Percentiles rank a stretch among this genome's conserved stretches.
Evolutionary conservation across 495 filamentous ascomycete species (phyloP).

Genomic region (Penicillium roqueforti): DNA sequence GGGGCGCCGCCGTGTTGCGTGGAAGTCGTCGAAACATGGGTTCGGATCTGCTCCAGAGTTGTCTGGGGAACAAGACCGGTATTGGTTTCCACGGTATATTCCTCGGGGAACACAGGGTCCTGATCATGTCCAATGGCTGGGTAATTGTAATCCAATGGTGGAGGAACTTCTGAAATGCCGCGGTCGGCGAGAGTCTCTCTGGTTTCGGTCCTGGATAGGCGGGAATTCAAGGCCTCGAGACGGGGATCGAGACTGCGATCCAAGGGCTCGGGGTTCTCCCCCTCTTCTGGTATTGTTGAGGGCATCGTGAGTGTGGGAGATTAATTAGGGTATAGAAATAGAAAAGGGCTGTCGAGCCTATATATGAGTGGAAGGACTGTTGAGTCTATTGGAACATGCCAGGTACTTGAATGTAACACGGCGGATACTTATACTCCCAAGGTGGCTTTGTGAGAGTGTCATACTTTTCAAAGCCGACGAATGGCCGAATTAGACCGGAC

Average conservation of each 20-base stretch:
- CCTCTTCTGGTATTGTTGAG: conserved; percentile 1
- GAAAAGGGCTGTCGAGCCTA: no score
- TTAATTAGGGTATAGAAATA: no score
- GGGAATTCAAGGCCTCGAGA: no score
- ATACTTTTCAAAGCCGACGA: neutral
- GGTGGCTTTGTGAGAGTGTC: neutral
- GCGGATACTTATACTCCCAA: neutral
- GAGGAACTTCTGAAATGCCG: conserved; percentile 21
- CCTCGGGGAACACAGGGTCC: conserved; percentile 29
- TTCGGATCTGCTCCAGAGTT: conserved; percentile 25
- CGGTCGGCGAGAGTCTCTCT: conserved; percentile 17
- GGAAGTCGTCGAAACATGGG: conserved; percentile 11
- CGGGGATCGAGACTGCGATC: no score
- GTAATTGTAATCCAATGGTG: conserved; percentile 27
- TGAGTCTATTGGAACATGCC: neutral
- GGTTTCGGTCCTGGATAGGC: conserved; percentile 16
- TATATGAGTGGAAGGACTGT: neutral
- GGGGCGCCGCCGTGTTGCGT: conserved; percentile 2
- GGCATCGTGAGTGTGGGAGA: no score
- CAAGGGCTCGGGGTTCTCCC: neutral
- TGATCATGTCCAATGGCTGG: conserved; percentile 20
- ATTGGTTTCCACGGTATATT: conserved; percentile 30
- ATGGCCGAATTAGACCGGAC: conserved; percentile 2
- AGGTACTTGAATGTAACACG: neutral
- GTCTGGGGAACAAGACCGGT: conserved; percentile 30